Evolutionary conservation across 2,329 filamentous ascomycete genomes (phyloP).

Genomic region (Sarocladiaceae sp.): DNA sequence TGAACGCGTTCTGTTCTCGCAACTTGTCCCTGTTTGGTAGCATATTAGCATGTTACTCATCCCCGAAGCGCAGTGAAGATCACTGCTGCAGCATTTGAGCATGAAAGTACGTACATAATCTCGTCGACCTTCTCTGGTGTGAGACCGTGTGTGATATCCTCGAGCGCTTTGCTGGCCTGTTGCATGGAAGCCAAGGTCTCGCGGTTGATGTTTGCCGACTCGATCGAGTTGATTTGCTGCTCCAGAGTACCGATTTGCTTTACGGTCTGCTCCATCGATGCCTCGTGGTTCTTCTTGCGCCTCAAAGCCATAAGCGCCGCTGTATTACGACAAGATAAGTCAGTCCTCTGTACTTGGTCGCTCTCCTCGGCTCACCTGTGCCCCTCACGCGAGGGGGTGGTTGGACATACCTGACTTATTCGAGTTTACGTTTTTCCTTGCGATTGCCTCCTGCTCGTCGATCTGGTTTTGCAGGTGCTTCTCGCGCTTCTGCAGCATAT

Average conservation of each 20-base stretch:
- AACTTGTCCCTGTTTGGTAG: conserved; percentile 68
- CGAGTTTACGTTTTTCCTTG: conserved; percentile 76
- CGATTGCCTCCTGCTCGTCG: conserved; percentile 84
- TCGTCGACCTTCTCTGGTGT: conserved; percentile 93
- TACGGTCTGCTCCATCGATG: conserved; percentile 84
- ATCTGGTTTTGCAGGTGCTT: conserved; percentile 88
- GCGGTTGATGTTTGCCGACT: conserved; percentile 97
- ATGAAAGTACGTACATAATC: conserved; percentile 70
- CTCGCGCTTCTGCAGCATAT: conserved; percentile 97
- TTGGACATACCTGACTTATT: conserved; percentile 86
- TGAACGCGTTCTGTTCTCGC: conserved; percentile 86
- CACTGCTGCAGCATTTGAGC: no score
- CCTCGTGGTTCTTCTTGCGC: conserved; percentile 92
- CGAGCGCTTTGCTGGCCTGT: conserved; percentile 85
- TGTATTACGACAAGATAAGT: conserved; percentile 32
- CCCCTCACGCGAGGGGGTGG: neutral
- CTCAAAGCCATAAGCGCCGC: conserved; percentile 85
- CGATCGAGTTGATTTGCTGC: conserved; percentile 93
- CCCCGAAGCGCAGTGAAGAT: neutral
- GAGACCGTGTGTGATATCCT: conserved; percentile 83
- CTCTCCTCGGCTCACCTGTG: conserved; percentile 9
- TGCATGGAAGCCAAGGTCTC: conserved; percentile 95
- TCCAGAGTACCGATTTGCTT: conserved; percentile 90
- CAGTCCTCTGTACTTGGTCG: conserved; percentile 17
- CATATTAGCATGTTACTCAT: neutral